phyloP scores from a whole-genome alignment of 202 grass and related monocot species.

The Zizania palustris region DNA sequence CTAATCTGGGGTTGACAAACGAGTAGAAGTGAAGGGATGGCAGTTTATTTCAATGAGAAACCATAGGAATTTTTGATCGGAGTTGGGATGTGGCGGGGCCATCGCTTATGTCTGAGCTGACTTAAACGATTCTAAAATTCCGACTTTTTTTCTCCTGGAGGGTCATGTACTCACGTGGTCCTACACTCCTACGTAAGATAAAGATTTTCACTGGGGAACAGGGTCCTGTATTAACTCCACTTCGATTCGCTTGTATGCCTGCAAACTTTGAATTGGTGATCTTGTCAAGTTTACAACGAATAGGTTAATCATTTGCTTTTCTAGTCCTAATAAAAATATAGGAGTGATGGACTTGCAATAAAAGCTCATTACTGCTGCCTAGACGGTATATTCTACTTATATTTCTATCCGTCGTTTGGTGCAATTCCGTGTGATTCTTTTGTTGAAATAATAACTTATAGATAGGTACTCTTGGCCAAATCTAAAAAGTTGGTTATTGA shows the following conservation, averaged over 20 bases:
- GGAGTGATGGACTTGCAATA: constrained; percentile 5
- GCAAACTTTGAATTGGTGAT: constrained; percentile 3
- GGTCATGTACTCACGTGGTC: constrained; percentile 27
- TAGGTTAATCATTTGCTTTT: constrained; percentile 24
- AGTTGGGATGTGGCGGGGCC: constrained; percentile 1
- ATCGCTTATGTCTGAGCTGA: constrained; percentile 26
- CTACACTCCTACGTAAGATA: constrained; percentile 24
- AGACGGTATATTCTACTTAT: background rate
- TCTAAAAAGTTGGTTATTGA: background rate
- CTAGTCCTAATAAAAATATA: background rate
- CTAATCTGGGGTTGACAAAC: constrained; percentile 20
- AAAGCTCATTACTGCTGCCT: constrained; percentile 18
- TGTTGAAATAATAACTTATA: background rate
- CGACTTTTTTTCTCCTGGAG: background rate
- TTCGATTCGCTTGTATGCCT: constrained; percentile 33
- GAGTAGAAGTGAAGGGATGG: constrained; percentile 12
- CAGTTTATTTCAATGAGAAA: constrained; percentile 29
- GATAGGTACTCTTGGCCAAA: background rate
- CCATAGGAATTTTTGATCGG: constrained; percentile 23
- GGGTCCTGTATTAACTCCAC: constrained; percentile 34
- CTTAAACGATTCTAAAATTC: constrained; percentile 4
- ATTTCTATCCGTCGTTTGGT: background rate
- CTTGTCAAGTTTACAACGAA: constrained; percentile 17
- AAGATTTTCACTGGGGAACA: constrained; percentile 27
- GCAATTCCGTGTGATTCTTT: constrained; percentile 8